phyloP scores from a whole-genome alignment of 2,329 filamentous ascomycete species.

The Zopfia rhizophila region DNA sequence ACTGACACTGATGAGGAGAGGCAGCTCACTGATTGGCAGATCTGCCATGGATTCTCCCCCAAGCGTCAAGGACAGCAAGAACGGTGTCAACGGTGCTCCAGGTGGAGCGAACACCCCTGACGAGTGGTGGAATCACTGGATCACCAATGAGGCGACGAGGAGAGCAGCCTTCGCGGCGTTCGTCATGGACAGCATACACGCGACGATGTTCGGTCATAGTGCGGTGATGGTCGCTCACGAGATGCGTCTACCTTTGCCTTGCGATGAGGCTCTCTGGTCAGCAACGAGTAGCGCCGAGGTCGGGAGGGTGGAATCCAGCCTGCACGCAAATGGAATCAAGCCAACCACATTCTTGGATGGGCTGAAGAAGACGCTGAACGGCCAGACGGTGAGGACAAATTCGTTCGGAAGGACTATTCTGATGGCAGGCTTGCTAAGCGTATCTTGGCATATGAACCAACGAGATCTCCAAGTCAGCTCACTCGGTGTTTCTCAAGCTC shows the following conservation, averaged over 20 bases:
- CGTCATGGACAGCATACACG: conserved; percentile 93
- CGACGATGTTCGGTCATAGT: conserved; percentile 97
- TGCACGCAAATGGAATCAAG: conserved; percentile 84
- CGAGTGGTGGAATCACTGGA: conserved; percentile 97
- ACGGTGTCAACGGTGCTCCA: conserved; percentile 49
- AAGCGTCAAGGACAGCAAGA: conserved; percentile 72
- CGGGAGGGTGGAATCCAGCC: conserved; percentile 80
- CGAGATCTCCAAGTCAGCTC: conserved; percentile 92
- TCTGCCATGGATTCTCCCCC: conserved; percentile 86
- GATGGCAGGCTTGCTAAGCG: conserved; percentile 92
- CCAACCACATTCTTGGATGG: conserved; percentile 90
- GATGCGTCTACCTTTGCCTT: conserved; percentile 89
- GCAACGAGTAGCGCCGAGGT: conserved; percentile 90
- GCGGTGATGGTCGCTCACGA: conserved; percentile 98
- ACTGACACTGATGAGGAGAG: conserved; percentile 92
- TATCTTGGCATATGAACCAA: conserved; percentile 98
- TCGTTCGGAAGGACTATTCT: conserved; percentile 92
- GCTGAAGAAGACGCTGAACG: conserved; percentile 86
- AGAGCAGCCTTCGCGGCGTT: conserved; percentile 94
- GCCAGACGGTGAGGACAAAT: conserved; percentile 88
- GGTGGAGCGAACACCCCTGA: conserved; percentile 75
- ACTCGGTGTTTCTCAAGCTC: conserved; percentile 79
- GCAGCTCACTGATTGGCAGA: conserved; percentile 88
- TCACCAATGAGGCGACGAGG: conserved; percentile 89
- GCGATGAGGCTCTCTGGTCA: conserved; percentile 92